Base-by-base conservation (phyloP, 2,329 filamentous ascomycete genomes). In the Monilinia fructicola region DNA sequence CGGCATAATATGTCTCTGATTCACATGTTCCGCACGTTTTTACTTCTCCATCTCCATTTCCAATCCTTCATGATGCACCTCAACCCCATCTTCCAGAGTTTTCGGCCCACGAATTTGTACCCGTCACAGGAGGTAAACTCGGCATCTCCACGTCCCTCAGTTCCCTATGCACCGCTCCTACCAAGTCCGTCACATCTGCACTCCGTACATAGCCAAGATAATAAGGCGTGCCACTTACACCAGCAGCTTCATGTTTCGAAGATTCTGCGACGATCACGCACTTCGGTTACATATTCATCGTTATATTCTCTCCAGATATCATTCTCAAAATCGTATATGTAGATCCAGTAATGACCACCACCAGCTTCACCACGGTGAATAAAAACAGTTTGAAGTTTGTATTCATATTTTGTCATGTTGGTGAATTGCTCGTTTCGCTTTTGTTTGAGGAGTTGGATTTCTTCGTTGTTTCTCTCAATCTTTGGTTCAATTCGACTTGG, bases 281-380 rank as follows among this genome's bases (percentile, higher is more conserved):
- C 84, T 70, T 91, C 87, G 3, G 86, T 88, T 31, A 99, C 93
- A 21, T 84, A 84, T 64, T 90, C 89, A 74, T 99, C 95, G 76
- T 99, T 99, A 82, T 97, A 99, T 74, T 91, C 92, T 67, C 93
- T 89, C 93, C 95, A 99, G 26, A 93, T 81, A 46, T 87, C 80
- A 56, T 87, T 85, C 70, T 89, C 85, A 77, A 96, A 96, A 79
- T 98, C 95, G 50, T 88, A 91, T 70, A 99, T 84, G 55, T 93
- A 97, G 54, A 97, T 92, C 89, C 92, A 97, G 79, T 98, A 99
- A 78, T 99, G 95, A 0, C 95, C 95, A 55, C 89, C 89, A 54
- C 83, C 84, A 52, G 89, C 83, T 38, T 72, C 83, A 42, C 91
- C 91, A 26, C 90, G 88, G 76, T 99, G 95, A 73, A 97, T 94